Percentiles rank a stretch among this genome's conserved stretches.
Evolutionary conservation across 371 early-diverging fungal species (phyloP).

Genomic region (Thermomucor indicae-seudaticae): DNA sequence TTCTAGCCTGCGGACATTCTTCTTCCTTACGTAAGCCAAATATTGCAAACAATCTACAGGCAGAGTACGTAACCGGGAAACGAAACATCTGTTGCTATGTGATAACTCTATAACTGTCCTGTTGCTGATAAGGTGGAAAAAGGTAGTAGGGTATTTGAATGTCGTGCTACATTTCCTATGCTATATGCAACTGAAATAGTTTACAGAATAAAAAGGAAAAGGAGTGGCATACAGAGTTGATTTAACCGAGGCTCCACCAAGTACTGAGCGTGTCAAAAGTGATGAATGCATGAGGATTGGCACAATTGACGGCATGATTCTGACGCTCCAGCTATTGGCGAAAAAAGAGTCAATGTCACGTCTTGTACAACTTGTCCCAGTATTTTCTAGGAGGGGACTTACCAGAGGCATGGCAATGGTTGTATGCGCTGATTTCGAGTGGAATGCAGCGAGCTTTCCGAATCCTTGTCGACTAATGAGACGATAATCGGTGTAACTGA

Average conservation of each 20-base stretch:
- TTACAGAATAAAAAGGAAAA: not conserved
- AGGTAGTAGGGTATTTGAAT: too few relatives aligned
- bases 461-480: constrained; percentile 45
- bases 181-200: too few relatives aligned
- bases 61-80: too few relatives aligned
- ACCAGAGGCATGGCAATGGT: constrained; percentile 28
- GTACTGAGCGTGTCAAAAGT: constrained; percentile 24
- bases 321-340: constrained; percentile 6
- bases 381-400: constrained; percentile 2
- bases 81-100: too few relatives aligned
- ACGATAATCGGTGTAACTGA: constrained; percentile 46
- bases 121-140: too few relatives aligned
- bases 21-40: too few relatives aligned
- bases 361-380: not conserved
- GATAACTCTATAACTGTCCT: too few relatives aligned
- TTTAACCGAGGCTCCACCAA: constrained; percentile 29
- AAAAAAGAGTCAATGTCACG: not conserved
- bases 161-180: not conserved
- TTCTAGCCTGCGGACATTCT: too few relatives aligned
- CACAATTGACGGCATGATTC: constrained; percentile 16
- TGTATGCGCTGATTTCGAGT: constrained; percentile 14
- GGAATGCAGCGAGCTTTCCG: constrained; percentile 45
- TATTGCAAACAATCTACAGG: too few relatives aligned
- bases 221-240: not conserved
- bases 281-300: constrained; percentile 20